Evolutionary conservation across 345 rosid genomes (phyloP).

Genomic region (Erodium maritimum): DNA sequence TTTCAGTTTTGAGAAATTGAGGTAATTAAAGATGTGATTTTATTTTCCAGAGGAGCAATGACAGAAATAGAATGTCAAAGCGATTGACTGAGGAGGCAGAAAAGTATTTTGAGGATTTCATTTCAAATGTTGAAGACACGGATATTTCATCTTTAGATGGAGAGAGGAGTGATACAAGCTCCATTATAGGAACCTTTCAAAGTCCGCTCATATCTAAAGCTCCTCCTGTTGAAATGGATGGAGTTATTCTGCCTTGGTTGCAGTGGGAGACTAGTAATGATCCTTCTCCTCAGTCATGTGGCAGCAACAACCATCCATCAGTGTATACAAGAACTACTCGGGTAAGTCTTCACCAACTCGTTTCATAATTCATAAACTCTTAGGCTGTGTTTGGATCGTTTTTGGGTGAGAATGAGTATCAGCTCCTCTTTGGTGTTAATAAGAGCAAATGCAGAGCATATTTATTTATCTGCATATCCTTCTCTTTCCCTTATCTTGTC

Average conservation of each 20-base stretch:
- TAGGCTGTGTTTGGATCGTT: neutral
- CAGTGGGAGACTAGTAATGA: conserved; percentile 83
- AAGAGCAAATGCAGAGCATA: too few relatives aligned
- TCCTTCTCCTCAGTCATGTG: conserved; percentile 28
- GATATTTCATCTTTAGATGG: conserved; percentile 93
- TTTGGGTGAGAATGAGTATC: conserved; percentile 18
- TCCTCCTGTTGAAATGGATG: conserved; percentile 67
- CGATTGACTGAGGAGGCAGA: conserved; percentile 87
- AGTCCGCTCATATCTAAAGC: conserved; percentile 27
- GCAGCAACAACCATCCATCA: conserved; percentile 17
- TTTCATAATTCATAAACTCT: neutral
- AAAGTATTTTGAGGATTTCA: conserved; percentile 74
- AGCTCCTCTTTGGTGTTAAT: too few relatives aligned
- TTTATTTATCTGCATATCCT: too few relatives aligned
- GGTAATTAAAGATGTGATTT: neutral
- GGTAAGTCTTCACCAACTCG: conserved; percentile 18
- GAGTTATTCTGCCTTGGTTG: conserved; percentile 84
- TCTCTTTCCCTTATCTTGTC: too few relatives aligned
- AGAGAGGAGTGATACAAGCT: conserved; percentile 85
- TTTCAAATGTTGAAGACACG: conserved; percentile 81
- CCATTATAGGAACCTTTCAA: conserved; percentile 44
- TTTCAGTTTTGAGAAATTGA: too few relatives aligned
- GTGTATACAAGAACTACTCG: conserved; percentile 24
- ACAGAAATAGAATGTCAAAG: conserved; percentile 60
- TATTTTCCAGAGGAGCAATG: conserved; percentile 54